Evolutionary conservation across 2,329 filamentous ascomycete genomes (phyloP), one percentile per base, ranked within the genome.

Genomic region (Cercospora beticola): DNA sequence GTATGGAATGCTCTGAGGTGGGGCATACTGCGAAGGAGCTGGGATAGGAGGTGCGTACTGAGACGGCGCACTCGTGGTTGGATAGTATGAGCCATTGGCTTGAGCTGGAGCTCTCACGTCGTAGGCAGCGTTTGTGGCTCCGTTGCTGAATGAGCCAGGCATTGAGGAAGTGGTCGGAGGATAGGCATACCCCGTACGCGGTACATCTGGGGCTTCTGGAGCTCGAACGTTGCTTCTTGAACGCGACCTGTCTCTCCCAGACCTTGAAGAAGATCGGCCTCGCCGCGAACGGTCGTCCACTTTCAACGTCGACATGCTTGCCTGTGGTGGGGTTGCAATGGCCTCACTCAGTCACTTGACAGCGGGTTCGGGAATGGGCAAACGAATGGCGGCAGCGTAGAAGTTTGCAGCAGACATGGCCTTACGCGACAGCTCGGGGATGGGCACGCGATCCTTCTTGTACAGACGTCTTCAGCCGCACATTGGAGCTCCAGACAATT

Each of bases 251-350:
- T 77, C 75, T 60, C 79, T 74, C 28, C 70, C 72, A 26, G 77
- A 78, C 30, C 78, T 79, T 49, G 82, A 83, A 70, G 82, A 82
- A 61, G 80, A 82, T 46, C 82, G 78, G 62, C 78, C 79, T 7
- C 82, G 80, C 60, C 79, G 73, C 43, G 78, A 78, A 57, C 79
- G 70, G 70, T 82, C 79, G 74, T 82, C 81, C 5, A 79, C 77
- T 59, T 80, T 79, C 61, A 83, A 76, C 18, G 68, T 67, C 52
- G 71, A 72, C 71, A 72, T 72, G 14, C 43, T 64, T 52, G 40
- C 46, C 52, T n/a, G 26, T 26, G 52, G 30, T 6, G 62, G 49
- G 18, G 62, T 26, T 16, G 62, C 62, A 57, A 64, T 61, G 64
- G 58, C 58, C 62, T 40, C 28, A 16, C 63, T 46, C 40, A 54